Percentiles rank a stretch among this genome's conserved stretches.
These are phyloP conservation scores for Kwoniella shivajii DNA, from an alignment of 1,284 basidiomycete species.

Conservation along the genomic window DNA sequence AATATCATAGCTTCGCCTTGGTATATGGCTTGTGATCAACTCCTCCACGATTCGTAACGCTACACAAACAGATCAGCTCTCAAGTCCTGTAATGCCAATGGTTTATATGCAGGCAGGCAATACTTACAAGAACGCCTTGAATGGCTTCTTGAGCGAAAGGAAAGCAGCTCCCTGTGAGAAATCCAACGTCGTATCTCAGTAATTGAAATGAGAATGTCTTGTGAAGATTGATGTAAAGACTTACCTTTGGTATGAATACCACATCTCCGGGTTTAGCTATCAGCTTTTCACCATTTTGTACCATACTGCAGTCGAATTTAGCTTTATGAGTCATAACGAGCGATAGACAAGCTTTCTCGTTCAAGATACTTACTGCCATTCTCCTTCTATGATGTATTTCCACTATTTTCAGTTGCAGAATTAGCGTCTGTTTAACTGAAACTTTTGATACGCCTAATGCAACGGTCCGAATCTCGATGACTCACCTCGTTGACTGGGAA, in stretches of 20 bases:
- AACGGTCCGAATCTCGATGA: too few species aligned
- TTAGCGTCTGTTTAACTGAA: not conserved
- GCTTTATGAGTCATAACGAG: too few species aligned
- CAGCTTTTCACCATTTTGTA: slow-evolving; percentile 3
- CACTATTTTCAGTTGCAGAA: not conserved
- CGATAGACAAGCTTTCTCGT: too few species aligned
- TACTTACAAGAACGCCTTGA: slow-evolving; percentile 10
- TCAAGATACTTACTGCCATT: slow-evolving; percentile 12
- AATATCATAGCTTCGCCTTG: not conserved
- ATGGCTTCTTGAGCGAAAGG: slow-evolving; percentile 6
- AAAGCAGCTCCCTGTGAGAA: slow-evolving; percentile 2
- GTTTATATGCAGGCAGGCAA: too few species aligned
- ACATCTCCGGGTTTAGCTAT: slow-evolving; percentile 7
- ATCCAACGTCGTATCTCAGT: too few species aligned
- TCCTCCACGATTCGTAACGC: slow-evolving; percentile 3
- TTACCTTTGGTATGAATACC: slow-evolving; percentile 3
- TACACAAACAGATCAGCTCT: not conserved
- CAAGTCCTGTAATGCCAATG: not conserved
- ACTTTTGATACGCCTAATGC: too few species aligned
- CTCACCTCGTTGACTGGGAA: slow-evolving; percentile 9
- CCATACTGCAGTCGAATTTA: not conserved
- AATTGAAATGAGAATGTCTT: not conserved
- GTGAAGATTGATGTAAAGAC: not conserved
- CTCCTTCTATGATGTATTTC: slow-evolving; percentile 9
- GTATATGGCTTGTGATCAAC: slow-evolving; percentile 2